phyloP scores from a whole-genome alignment of 164 flowering plant species.

The Aristolochia contorta region DNA sequence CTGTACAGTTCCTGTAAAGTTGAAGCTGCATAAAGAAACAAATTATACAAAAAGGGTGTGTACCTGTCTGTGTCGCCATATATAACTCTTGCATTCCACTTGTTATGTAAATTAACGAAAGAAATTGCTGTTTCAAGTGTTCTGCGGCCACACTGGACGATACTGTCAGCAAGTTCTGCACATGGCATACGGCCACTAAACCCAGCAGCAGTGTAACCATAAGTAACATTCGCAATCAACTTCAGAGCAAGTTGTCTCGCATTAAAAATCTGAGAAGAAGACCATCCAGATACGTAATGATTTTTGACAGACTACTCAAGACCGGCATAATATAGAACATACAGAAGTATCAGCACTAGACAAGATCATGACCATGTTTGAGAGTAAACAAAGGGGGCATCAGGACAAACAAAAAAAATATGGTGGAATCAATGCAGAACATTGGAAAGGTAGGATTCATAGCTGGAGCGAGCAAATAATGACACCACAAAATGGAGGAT shows the following conservation, averaged over 20 bases:
- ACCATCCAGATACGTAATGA: neutral
- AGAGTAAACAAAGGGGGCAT: too few relatives aligned
- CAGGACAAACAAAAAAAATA: too few relatives aligned
- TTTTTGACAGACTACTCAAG: too few relatives aligned
- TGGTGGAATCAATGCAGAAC: too few relatives aligned
- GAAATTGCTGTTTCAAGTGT: conserved; percentile 90
- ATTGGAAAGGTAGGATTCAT: too few relatives aligned
- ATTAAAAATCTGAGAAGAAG: conserved; percentile 55
- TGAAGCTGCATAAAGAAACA: neutral
- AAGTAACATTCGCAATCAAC: conserved; percentile 93
- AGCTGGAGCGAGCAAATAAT: too few relatives aligned
- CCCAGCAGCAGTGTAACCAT: conserved; percentile 98
- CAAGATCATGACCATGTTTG: neutral
- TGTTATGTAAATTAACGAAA: conserved; percentile 65
- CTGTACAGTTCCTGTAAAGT: too few relatives aligned
- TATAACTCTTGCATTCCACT: conserved; percentile 84
- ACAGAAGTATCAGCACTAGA: neutral
- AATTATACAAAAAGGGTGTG: neutral
- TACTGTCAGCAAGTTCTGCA: conserved; percentile 98
- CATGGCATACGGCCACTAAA: conserved; percentile 99
- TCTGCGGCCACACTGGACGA: conserved; percentile 95
- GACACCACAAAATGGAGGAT: too few relatives aligned
- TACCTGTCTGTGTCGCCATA: conserved; percentile 99
- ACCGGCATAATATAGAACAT: neutral
- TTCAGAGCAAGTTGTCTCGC: conserved; percentile 97